Evolutionary conservation across 176 grass and related monocot genomes (phyloP), one percentile per base, ranked within the genome.

Genomic region (Eragrostis nindensis): DNA sequence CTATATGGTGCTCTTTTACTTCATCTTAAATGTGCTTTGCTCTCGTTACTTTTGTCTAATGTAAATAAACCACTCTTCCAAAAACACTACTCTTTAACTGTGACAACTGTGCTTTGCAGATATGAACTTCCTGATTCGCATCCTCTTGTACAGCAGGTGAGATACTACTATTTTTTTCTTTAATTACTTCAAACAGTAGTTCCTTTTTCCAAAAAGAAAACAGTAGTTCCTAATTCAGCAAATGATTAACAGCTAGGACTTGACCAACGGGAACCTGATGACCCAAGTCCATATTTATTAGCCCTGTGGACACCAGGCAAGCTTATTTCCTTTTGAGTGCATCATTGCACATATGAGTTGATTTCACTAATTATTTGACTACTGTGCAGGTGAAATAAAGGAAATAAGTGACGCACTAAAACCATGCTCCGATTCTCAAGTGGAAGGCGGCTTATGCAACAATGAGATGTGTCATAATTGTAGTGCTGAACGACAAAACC

Each of bases 121-220:
- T 98, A 98, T 5, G 92, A 98, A 69, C 76, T 98, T 88, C 95
- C 92, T 86, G 95, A 98, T 94, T 86, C 81, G 38, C 95, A 98
- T 67, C 81, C 82, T 65, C 86, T 98, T 15, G 45, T 93, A 66
- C 68, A 83, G 43, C 46, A 81, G 92, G 95, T 98, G 61, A 98
- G 90, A 79, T 83, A 38, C 24, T 80, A 55, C 38, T 8, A 16
- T 59, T 62, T 88, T 67, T 68, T 24, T 29, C 32, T 74, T 62
- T 67, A 73, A 80, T 13, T 49, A 29, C 72, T 84, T 69, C 25
- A 72, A 71, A 78, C 66, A 42, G 72, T 77, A n/a, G n/a, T n/a
- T n/a, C n/a, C n/a, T n/a, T n/a, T n/a, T n/a, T n/a, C n/a, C n/a
- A n/a, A n/a, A n/a, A n/a, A n/a, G n/a, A n/a, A n/a, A n/a, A n/a